Evolutionary conservation across 2,329 filamentous ascomycete genomes (phyloP).

Genomic region (Pyrenophora tritici-repentis): DNA sequence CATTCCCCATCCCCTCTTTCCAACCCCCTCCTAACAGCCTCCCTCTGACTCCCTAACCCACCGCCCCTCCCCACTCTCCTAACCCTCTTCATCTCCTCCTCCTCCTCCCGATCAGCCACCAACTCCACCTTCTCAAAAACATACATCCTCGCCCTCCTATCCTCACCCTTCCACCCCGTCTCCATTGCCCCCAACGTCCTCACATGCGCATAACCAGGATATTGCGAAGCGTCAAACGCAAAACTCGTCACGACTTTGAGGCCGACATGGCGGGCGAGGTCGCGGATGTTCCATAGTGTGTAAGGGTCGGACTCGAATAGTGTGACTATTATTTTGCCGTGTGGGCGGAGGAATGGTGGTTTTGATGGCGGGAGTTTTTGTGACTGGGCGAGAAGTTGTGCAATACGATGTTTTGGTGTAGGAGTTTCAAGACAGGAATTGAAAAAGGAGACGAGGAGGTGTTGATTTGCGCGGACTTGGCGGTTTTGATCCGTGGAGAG

Average conservation of each 20-base stretch:
- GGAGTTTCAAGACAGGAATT: conserved; percentile 29
- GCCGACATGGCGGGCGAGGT: conserved; percentile 79
- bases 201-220: conserved; percentile 76
- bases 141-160: conserved; percentile 53
- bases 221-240: conserved; percentile 67
- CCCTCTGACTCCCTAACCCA: conserved; percentile 11
- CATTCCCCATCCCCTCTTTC: conserved; percentile 14
- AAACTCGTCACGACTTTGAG: conserved; percentile 73
- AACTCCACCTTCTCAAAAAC: conserved; percentile 50
- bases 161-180: conserved; percentile 56
- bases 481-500: conserved; percentile 91
- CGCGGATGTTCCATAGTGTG: conserved; percentile 90
- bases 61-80: conserved; percentile 20
- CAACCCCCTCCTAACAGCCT: conserved; percentile 20
- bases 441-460: conserved; percentile 41
- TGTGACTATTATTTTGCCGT: conserved; percentile 74
- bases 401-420: conserved; percentile 19
- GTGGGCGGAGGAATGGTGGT: conserved; percentile 52
- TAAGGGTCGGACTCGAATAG: conserved; percentile 95
- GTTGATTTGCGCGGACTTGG: conserved; percentile 81
- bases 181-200: conserved; percentile 68
- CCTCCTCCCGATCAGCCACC: conserved; percentile 30
- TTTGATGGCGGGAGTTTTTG: not conserved
- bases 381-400: conserved; percentile 19
- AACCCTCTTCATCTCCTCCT: conserved; percentile 23